Evolutionary conservation across 2,329 filamentous ascomycete genomes (phyloP), one percentile per base, ranked within the genome.

Genomic region (Fusarium neocosmosporiellum): DNA sequence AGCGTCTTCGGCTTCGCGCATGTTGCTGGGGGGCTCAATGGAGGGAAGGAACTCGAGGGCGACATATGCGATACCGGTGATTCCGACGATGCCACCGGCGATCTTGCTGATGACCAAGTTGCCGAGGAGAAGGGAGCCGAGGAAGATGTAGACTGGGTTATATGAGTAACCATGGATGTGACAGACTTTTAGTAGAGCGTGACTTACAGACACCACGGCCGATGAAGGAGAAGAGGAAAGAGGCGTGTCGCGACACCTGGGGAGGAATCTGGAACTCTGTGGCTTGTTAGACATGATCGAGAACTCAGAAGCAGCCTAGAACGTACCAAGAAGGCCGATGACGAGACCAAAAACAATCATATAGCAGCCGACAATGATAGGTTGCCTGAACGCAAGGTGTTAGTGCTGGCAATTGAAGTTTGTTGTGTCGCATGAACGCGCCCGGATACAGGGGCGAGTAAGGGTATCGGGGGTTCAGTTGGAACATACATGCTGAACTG

Each of bases 161-260:
- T 67, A 68, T 75, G 53, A 60, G 62, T 22, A 11, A n/a, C 4
- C 8, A 2, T 39, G 16, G 14, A 20, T 4, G 2, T 27, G 20
- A 3, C 0, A 8, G 4, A 4, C 54, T 16, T 29, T 11, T 0
- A 36, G 3, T 10, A 20, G 37, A 16, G 8, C 39, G 3, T 22
- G 18, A 91, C 94, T 85, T 90, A 98, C 95, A 98, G 82, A 94
- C 88, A 84, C 96, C 96, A 81, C 96, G 95, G 70, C 96, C 96
- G 77, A 98, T 86, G 88, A 99, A 98, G 66, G 94, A 97, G 88
- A 98, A 98, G 84, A 98, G 92, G 88, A 99, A 99, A 13, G 94
- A 97, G 63, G 95, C 96, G 86, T 98, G 98, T 85, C 94, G 92
- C 66, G 95, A 93, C 63, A 98, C 88, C 82, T 98, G 95, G 67